Percentiles rank a stretch among this genome's conserved stretches.
Evolutionary conservation across 2,329 filamentous ascomycete species (phyloP).

Genomic region (Colletotrichum costaricense): DNA sequence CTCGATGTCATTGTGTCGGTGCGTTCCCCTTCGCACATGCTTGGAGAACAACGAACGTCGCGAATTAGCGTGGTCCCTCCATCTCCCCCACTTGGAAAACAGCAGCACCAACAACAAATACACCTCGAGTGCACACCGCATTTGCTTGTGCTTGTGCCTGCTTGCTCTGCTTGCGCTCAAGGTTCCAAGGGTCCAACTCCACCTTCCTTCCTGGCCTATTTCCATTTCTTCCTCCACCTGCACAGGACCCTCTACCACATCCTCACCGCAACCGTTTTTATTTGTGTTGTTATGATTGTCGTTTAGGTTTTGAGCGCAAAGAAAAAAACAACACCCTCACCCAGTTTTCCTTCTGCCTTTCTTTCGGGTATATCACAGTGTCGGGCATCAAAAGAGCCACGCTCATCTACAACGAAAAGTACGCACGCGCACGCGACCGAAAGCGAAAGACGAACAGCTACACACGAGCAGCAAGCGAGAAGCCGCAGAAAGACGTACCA

Average conservation of each 20-base stretch:
- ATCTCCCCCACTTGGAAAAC: constrained; percentile 1
- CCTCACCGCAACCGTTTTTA: not conserved
- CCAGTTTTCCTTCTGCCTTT: not conserved
- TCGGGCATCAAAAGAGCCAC: not conserved
- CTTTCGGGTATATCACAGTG: not conserved
- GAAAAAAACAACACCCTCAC: not conserved
- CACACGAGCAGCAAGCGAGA: not conserved
- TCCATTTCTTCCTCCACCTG: not conserved
- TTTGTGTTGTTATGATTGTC: not conserved
- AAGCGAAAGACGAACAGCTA: not conserved
- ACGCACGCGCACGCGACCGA: not conserved
- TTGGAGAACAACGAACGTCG: not conserved
- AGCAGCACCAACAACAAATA: not conserved
- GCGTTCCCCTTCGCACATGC: not conserved
- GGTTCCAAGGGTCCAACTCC: not conserved
- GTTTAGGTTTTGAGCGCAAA: not conserved
- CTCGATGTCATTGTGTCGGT: not conserved
- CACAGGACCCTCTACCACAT: not conserved
- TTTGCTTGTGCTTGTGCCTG: not conserved
- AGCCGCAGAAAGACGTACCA: not conserved
- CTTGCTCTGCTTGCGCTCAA: not conserved
- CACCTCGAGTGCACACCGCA: not conserved
- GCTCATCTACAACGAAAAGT: not conserved
- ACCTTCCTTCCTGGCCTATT: constrained; percentile 8
- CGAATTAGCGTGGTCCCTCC: not conserved